Evolutionary conservation across 164 flowering plant genomes (phyloP), one percentile per base, ranked within the genome.

Genomic region (Piper betle): DNA sequence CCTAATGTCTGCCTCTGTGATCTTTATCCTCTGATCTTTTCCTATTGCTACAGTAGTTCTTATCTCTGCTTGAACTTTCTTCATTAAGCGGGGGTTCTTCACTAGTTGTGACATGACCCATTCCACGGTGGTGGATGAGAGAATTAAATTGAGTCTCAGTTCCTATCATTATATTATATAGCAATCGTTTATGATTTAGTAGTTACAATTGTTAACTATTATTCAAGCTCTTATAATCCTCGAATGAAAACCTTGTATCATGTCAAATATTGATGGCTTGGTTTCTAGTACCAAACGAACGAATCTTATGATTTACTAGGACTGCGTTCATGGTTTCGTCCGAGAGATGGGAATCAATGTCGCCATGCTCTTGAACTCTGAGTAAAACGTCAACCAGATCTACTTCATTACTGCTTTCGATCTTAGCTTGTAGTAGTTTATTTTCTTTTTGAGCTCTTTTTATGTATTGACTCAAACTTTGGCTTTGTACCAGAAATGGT

Each of bases 351-450:
- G 52, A 58, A 3, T 58, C 68, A 18, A 59, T 62, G 62, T 18
- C 50, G 16, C 50, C 62, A 20, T 58, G 42, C 12, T 59, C 12
- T 37, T 65, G 57, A 48, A 58, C 38, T 38, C 62, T 38, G 0
- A 65, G 61, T 8, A 58, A 46, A 48, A 58, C 68, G 18, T 65
- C 68, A 58, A 65, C 57, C 37, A 65, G 52, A 50, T 65, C 57
- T 19, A 33, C 66, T 15, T 55, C 52, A 20, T 6, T 11, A 10
- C 41, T 38, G 12, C 39, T 41, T 10, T 37, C 50, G 5, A 25
- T 38, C 25, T 12, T 62, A 13, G 33, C 20, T 6, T 19, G 6
- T 37, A 8, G 46, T 19, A 1, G 18, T 13, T 11, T 18, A 3
- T 39, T 39, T 15, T 10, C 37, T 12, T 10, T 41, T 5, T 59